Evolutionary conservation across 495 filamentous ascomycete genomes (phyloP).

Genomic region (Tuber calosporum): DNA sequence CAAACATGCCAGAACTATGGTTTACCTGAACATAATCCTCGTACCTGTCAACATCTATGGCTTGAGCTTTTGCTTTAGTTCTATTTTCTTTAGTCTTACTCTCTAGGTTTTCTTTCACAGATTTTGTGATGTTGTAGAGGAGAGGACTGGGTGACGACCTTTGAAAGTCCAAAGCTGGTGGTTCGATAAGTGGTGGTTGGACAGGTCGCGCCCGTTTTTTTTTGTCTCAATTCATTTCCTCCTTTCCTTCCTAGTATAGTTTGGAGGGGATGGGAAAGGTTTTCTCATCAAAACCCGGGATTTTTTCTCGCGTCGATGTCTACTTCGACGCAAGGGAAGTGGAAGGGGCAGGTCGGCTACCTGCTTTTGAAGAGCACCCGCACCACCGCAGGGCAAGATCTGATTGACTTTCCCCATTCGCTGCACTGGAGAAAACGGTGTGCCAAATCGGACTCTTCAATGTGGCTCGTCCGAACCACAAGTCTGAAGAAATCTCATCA

Average conservation of each 20-base stretch:
- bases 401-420: conserved; percentile 12
- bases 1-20: background rate
- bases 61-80: background rate
- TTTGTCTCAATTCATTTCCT: too few species aligned
- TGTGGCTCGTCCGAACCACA: background rate
- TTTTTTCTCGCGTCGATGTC: background rate
- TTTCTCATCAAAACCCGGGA: too few species aligned
- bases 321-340: background rate
- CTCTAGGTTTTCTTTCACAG: background rate
- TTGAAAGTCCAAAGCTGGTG: background rate
- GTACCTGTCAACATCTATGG: background rate
- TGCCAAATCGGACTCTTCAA: background rate
- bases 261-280: too few species aligned
- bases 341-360: conserved; percentile 26
- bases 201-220: background rate
- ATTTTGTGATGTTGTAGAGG: rapidly evolving
- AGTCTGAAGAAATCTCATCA: background rate
- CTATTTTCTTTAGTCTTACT: background rate
- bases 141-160: background rate
- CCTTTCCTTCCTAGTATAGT: too few species aligned
- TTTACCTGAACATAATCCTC: background rate
- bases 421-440: background rate
- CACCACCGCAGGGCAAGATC: conserved; percentile 2
- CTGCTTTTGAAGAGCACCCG: conserved; percentile 17
- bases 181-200: background rate